A percentile compares a stretch with the other conserved stretches of the same genome.
Conservation (phyloP, 768 basidiomycete genomes). For the Rhizopogon rudus region DNA sequence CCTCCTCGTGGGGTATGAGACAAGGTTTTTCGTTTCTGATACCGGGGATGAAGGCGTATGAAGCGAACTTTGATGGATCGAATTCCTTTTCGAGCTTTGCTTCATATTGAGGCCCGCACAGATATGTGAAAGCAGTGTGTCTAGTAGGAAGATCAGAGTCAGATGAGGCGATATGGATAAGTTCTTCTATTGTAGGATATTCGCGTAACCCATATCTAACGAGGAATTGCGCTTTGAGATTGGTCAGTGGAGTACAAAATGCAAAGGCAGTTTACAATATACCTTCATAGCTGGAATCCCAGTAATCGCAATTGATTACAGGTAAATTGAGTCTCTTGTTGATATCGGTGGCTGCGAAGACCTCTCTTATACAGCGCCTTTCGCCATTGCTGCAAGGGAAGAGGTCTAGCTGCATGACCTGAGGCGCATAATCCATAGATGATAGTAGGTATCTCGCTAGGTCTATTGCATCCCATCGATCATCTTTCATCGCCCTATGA, state of each 20-base stretch:
- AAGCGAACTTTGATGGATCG: conserved; percentile 42
- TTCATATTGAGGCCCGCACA: neutral
- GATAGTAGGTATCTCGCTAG: neutral
- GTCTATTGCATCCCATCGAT: neutral
- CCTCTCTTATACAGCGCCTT: neutral
- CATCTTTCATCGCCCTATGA: neutral
- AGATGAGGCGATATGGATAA: neutral
- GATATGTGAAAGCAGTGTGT: conserved; percentile 59
- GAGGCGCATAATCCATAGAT: neutral
- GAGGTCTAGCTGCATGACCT: neutral
- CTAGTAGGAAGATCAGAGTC: conserved; percentile 36
- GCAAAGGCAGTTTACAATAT: neutral
- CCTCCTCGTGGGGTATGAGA: neutral
- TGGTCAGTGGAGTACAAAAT: neutral
- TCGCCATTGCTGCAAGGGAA: neutral
- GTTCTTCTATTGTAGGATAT: neutral
- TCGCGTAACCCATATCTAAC: neutral
- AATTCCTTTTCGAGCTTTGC: neutral
- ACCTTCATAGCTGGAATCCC: neutral
- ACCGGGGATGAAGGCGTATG: conserved; percentile 75
- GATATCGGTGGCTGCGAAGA: neutral
- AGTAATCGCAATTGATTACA: neutral
- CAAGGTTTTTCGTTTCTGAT: neutral
- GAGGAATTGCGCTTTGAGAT: neutral
- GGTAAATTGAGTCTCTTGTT: neutral